Percentiles rank a stretch among this genome's conserved stretches.
Conservation (phyloP, 2,329 filamentous ascomycete species). For the Nigrograna mackinnonii region DNA sequence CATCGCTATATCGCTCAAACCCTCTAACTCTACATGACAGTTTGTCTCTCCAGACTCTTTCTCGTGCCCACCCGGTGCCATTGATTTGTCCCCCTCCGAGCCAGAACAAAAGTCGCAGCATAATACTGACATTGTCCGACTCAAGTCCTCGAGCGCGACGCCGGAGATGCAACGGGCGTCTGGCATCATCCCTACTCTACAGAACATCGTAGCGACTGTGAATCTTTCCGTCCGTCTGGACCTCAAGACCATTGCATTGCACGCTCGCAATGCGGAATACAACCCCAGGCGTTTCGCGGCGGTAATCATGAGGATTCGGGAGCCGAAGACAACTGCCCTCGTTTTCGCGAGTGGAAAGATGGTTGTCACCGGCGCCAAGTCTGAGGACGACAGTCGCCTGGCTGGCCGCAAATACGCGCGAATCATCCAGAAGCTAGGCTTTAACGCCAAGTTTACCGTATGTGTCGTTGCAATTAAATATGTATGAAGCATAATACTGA, state of each 20-base stretch:
- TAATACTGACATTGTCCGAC: slow-evolving; percentile 67
- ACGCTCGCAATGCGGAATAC: slow-evolving; percentile 94
- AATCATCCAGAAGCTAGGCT: slow-evolving; percentile 99
- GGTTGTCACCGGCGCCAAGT: slow-evolving; percentile 98
- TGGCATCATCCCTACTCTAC: slow-evolving; percentile 60
- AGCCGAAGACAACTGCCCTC: slow-evolving; percentile 96
- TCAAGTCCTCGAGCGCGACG: slow-evolving; percentile 88
- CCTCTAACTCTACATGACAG: too few species aligned
- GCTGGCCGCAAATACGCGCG: slow-evolving; percentile 97
- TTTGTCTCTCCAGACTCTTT: slow-evolving; percentile 89
- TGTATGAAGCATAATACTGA: too few species aligned
- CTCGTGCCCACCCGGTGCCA: slow-evolving; percentile 85
- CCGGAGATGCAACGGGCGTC: slow-evolving; percentile 75
- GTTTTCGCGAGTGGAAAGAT: slow-evolving; percentile 99
- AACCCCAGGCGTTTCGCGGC: slow-evolving; percentile 87
- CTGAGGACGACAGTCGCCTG: slow-evolving; percentile 96
- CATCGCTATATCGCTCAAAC: too few species aligned
- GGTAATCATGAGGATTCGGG: slow-evolving; percentile 99
- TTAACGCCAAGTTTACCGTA: slow-evolving; percentile 94
- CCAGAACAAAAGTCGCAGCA: slow-evolving; percentile 66
- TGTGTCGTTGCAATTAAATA: too few species aligned
- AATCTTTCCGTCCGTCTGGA: slow-evolving; percentile 99
- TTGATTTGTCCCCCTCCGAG: slow-evolving; percentile 78
- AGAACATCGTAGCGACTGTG: slow-evolving; percentile 99
- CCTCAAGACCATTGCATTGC: slow-evolving; percentile 97